phyloP scores from a whole-genome alignment of 2,329 filamentous ascomycete genomes.

The Rhexocercosporidium sp. region DNA sequence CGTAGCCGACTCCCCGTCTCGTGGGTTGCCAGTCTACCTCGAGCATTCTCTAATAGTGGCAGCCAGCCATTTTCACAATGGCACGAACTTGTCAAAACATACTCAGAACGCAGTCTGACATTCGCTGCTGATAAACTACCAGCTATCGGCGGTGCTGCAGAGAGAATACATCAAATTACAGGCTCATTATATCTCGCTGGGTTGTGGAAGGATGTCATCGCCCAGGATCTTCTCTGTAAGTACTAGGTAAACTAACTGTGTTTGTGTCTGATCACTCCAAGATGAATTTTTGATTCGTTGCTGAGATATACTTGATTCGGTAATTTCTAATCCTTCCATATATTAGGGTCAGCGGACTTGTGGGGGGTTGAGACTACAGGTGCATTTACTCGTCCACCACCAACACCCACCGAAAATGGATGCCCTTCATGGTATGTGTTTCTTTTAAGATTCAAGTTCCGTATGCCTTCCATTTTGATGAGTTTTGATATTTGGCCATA shows the following conservation, averaged over 20 bases:
- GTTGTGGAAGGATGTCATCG: not conserved
- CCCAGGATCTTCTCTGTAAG: not conserved
- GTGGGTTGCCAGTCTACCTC: not conserved
- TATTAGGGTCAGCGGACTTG: not conserved
- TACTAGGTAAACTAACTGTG: too few relatives aligned
- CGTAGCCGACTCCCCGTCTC: not conserved
- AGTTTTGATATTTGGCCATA: not conserved
- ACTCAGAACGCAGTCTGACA: not conserved
- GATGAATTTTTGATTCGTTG: too few relatives aligned
- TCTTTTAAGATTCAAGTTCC: too few relatives aligned
- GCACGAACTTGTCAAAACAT: not conserved
- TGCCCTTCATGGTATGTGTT: not conserved
- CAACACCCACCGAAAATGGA: not conserved
- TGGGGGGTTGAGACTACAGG: not conserved
- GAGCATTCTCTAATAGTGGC: not conserved
- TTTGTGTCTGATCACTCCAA: too few relatives aligned
- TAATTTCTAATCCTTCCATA: too few relatives aligned
- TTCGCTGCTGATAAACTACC: not conserved
- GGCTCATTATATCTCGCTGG: conserved; percentile 8
- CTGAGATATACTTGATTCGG: too few relatives aligned
- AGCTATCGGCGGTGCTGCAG: not conserved
- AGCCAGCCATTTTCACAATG: not conserved
- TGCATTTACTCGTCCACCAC: not conserved
- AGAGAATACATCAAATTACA: conserved; percentile 2
- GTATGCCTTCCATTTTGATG: too few relatives aligned